A percentile compares a stretch with the other conserved stretches of the same genome.
Conservation (phyloP, 2,329 filamentous ascomycete genomes). For the Fusarium pseudoanthophilum region DNA sequence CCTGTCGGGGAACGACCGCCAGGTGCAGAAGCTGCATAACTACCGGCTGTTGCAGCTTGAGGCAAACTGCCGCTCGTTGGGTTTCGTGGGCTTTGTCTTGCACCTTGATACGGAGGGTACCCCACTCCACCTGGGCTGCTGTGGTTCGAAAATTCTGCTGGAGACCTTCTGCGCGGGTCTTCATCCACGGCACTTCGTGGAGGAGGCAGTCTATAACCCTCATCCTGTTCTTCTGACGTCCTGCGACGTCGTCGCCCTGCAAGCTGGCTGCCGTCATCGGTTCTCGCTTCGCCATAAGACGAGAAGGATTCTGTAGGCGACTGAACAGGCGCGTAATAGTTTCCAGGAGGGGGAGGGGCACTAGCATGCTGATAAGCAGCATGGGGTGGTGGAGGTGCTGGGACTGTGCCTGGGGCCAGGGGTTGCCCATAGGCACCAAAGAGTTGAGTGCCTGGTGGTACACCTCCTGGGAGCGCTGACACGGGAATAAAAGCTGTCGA, state of each 20-base stretch:
- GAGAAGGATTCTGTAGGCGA: constrained; percentile 59
- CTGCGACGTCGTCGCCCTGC: constrained; percentile 51
- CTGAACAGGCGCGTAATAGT: constrained; percentile 55
- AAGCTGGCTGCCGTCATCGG: constrained; percentile 47
- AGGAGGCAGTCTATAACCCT: constrained; percentile 58
- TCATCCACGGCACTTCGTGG: constrained; percentile 58
- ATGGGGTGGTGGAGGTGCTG: constrained; percentile 40
- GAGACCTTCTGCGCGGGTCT: constrained; percentile 62
- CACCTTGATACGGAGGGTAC: constrained; percentile 52
- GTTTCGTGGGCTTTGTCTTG: constrained; percentile 53
- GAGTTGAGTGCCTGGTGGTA: constrained; percentile 66
- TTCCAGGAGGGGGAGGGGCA: constrained; percentile 51
- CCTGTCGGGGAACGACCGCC: constrained; percentile 53
- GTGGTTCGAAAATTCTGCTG: constrained; percentile 59
- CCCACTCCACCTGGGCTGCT: constrained; percentile 58
- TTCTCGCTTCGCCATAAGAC: constrained; percentile 51
- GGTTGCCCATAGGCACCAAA: constrained; percentile 69
- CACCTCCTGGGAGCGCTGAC: constrained; percentile 66
- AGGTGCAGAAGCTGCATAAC: constrained; percentile 41
- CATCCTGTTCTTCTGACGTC: constrained; percentile 54
- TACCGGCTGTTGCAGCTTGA: constrained; percentile 44
- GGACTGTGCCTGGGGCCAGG: constrained; percentile 52
- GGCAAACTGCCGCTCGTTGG: constrained; percentile 49
- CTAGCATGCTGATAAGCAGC: constrained; percentile 39
- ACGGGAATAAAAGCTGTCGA: constrained; percentile 69